Base-by-base conservation (phyloP, 1,139 yeast species). In the Pneumocystis sp. region DNA sequence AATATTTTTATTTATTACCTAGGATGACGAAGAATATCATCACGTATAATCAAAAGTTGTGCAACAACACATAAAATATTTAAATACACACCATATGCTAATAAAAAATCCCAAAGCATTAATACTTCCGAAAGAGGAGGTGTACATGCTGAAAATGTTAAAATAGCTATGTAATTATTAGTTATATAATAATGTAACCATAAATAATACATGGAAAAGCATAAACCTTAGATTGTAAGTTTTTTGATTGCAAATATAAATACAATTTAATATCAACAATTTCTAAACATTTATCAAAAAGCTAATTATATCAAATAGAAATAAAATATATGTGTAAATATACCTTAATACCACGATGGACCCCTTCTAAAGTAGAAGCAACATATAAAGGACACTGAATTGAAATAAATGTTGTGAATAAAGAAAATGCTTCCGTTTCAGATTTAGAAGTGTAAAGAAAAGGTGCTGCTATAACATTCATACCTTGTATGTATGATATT, bases 51-150 rank as follows among this genome's bases (percentile, higher is more conserved):
- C 17, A 88, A 84, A 61, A 90, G 77, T 74, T 89, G 96, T 0
- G 97, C 95, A 21, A 90, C 90, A 12, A 90, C 83, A 70, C 90
- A 87, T 45, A 91, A 77, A 40, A 91, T 81, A 74, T 90, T 90
- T 85, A 90, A 82, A 73, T 91, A 96, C 39, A 88, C 83, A 0
- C 97, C 97, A 72, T 89, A 90, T 2, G 97, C 96, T 74, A 90
- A 86, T 72, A 89, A 76, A 69, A 89, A 87, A 74, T 90, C 97
- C 97, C 97, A 90, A 37, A 90, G 78, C 66, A 85, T 82, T 62
- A 90, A 76, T 0, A 88, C 89, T 68, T 90, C 88, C 37, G 80
- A 77, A 64, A 91, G 77, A 0, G 96, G 95, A 10, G 96, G 96
- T 1, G 96, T 89, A 72, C 96, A 89, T 4, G 96, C 95, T 66